Base-by-base conservation (phyloP, 1,284 basidiomycete species). In the Rhodotorula sp. region DNA sequence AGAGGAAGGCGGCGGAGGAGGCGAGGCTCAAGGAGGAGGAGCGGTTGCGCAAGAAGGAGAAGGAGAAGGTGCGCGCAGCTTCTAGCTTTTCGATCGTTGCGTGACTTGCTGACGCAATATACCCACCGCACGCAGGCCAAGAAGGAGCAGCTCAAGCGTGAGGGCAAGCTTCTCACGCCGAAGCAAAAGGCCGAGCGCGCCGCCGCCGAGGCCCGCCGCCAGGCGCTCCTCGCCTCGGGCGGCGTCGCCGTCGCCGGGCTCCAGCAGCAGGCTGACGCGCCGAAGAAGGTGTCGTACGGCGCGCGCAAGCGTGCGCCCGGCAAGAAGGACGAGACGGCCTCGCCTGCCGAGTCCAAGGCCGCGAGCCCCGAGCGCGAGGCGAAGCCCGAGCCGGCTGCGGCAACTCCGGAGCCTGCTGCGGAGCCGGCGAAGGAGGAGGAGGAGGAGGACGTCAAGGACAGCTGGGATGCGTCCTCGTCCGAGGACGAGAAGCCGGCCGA, bases 131-230 rank as follows among this genome's bases (percentile, higher is more conserved):
- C 19, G 74, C 64, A 93, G 91, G 89, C 87, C 56, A 94, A 94
- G 82, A 87, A 87, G 64, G 92, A 94, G 78, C 80, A 90, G 58
- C 88, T 91, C 34, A 92, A 91, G 85, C 94, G 93, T 80, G 93
- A 97, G 82, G 94, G 94, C 48, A 88, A 90, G 66, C 84, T 93
- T 46, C 86, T 97, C 59, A 97, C 94, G 10, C 92, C 94, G 80
- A 97, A 97, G 83, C 95, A 99, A 82, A 97, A 95, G 83, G 91
- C 93, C 79, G 95, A 98, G 81, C 90, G 88, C 77, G 91, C 91
- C 23, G 91, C 90, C 71, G 95, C 94, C 13, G 95, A 98, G 81
- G 88, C 92, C 50, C 88, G 95, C 68, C 91, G 90, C 82, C 88
- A 96, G 82, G 96, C 96, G 7, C 86, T 99, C 69, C 86, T 99